Base-by-base conservation (phyloP, 2,329 filamentous ascomycete genomes). In the Atkinsonella hypoxylon region DNA sequence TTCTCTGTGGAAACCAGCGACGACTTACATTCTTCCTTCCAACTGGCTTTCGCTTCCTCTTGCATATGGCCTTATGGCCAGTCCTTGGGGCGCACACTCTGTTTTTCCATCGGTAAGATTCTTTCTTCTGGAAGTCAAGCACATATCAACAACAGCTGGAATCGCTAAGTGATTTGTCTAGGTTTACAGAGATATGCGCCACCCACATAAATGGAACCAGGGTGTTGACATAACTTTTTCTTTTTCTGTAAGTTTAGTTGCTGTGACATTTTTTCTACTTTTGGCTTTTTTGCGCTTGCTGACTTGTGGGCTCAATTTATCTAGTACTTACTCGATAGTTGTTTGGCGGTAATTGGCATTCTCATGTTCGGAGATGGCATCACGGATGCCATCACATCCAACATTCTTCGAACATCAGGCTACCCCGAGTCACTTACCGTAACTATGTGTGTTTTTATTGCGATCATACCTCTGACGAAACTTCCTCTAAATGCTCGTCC, bases 301-400 rank as follows among this genome's bases (percentile, higher is more conserved):
- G 31, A 48, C 12, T 22, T 11, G 8, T 11, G 22, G 8, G 22
- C 39, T 20, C 17, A n/a, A 22, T 38, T 7, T 26, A 26, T 26
- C 26, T 51, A 86, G 81, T 91, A 88, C 64, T 62, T 87, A 18
- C 77, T 97, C 12, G 91, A 97, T 64, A 76, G 84, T 26, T 78
- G 82, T 44, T 89, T 95, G 63, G 90, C 89, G 26, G 78, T 93
- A 43, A 79, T 87, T 11, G 91, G 93, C 39, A 78, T 93, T 52
- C 76, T 96, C 56, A 97, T 98, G 91, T 98, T 96, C 65, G 91
- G 91, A 54, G 87, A 95, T 58, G 77, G 72, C n/a, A 87, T 95
- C 49, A 78, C 77, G 51, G 90, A 95, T 56, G 89, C 94, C 65
- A 83, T 97, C 63, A 96, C 93, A 0, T 85, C 85, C 61, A 97